Conservation (phyloP, 352 stramenopile genomes). For the Phytophthora hibernalis region DNA sequence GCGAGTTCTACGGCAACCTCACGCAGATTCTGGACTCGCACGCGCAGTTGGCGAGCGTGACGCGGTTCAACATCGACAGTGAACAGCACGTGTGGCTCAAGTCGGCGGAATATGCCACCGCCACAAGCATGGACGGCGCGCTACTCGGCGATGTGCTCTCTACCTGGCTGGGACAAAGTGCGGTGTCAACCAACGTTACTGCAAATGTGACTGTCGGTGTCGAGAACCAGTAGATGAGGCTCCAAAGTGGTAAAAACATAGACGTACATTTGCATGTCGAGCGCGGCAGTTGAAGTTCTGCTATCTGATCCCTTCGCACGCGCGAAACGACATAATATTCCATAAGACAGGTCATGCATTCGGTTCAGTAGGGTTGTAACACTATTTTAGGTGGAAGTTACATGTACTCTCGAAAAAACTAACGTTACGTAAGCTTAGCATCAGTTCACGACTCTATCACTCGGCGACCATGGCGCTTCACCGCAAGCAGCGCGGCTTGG, state of each 20-base stretch:
- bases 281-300: too few relatives aligned
- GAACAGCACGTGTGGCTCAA: constrained; percentile 36
- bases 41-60: constrained; percentile 20
- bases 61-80: constrained; percentile 37
- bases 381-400: too few relatives aligned
- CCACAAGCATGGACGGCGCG: constrained; percentile 19
- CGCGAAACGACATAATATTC: constrained; percentile 1
- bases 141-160: constrained; percentile 31
- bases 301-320: neutral
- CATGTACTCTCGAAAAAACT: neutral
- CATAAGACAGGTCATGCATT: constrained; percentile 6
- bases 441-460: constrained; percentile 11
- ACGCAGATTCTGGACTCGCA: constrained; percentile 55
- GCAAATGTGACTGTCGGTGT: neutral
- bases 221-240: neutral
- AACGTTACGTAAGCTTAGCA: too few relatives aligned
- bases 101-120: constrained; percentile 13
- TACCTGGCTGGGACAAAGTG: constrained; percentile 16
- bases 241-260: constrained; percentile 7
- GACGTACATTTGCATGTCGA: neutral
- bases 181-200: constrained; percentile 11
- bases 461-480: constrained; percentile 39
- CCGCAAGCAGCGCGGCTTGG: constrained; percentile 38
- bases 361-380: too few relatives aligned
- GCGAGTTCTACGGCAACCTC: constrained; percentile 48